These are phyloP conservation scores for Cercospora brassicicola DNA, from an alignment of 2,329 filamentous ascomycete genomes.

Conservation along the genomic window DNA sequence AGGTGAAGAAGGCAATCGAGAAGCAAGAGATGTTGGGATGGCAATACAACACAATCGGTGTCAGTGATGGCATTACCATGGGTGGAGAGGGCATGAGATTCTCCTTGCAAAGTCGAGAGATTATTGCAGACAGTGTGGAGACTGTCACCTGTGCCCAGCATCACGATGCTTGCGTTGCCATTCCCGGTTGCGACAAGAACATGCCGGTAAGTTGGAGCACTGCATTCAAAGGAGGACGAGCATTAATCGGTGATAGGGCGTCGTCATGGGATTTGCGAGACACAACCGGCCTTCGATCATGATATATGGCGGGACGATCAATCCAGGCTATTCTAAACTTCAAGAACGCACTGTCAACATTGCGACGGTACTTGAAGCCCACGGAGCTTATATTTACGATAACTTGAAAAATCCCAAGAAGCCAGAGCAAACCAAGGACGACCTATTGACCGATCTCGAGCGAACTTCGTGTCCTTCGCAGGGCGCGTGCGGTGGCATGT, in stretches of 20 bases:
- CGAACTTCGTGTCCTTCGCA: constrained; percentile 73
- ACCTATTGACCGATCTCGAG: constrained; percentile 83
- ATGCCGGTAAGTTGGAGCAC: constrained; percentile 71
- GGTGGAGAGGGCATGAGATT: constrained; percentile 93
- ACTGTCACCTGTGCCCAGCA: constrained; percentile 88
- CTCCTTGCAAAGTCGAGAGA: constrained; percentile 83
- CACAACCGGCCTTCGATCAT: constrained; percentile 92
- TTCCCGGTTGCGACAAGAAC: constrained; percentile 95
- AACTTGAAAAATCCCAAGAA: constrained; percentile 69
- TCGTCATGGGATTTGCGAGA: constrained; percentile 75
- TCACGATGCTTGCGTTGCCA: constrained; percentile 89
- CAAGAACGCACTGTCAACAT: constrained; percentile 82
- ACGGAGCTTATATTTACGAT: constrained; percentile 78
- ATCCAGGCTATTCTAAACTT: constrained; percentile 76
- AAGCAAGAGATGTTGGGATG: constrained; percentile 87
- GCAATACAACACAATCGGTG: constrained; percentile 87
- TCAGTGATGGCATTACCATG: constrained; percentile 94
- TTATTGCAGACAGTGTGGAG: constrained; percentile 93
- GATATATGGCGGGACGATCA: constrained; percentile 92
- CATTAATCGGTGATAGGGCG: background rate
- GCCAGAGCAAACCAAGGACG: constrained; percentile 66
- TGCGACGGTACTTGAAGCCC: constrained; percentile 81
- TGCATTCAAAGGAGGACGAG: no score
- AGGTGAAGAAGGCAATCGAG: constrained; percentile 77
- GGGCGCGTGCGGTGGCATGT: constrained; percentile 89